Base-by-base conservation (phyloP, 352 stramenopile genomes). In the Sclerospora graminicola region DNA sequence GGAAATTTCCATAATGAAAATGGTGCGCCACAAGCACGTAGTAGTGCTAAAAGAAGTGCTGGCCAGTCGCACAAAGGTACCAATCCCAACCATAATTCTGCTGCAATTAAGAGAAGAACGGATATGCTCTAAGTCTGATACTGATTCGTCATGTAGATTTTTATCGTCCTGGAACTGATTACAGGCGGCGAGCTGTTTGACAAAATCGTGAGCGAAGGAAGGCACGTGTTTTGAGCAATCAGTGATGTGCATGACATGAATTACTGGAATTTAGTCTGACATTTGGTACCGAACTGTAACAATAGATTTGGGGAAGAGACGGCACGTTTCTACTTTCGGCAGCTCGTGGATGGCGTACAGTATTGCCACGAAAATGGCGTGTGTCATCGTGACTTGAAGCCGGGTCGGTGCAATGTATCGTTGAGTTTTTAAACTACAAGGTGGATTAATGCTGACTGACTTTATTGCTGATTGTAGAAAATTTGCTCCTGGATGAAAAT, bases 1-100 rank as follows among this genome's bases (percentile, higher is more conserved):
- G 63, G 95, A 98, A 75, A 98, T 98, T 53, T 96, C 86, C 8
- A 98, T 98, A 51, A 98, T 98, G 92, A 98, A 97, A 71, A 96
- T 98, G 66, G 87, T 92, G 63, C 78, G 81, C 63, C 78, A 92
- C 63, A 78, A 75, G 51, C 78, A 92, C 60, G 76, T 92, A n/a
- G 81, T 92, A 35, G 81, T 90, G 58, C 73, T 92, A 29, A 82
- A 69, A 26, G 80, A 95, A 48, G 84, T 95, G 51, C 70, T 98
- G 13, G 90, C 91, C 28, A 94, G 74, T 61, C 84, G 88, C 52
- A 97, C 87, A n/a, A 98, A 98, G 55, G 97, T 98, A 41, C 2
- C 50, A n/a, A n/a, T n/a, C n/a, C n/a, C n/a, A n/a, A n/a, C n/a
- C n/a, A n/a, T n/a, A n/a, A n/a, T n/a, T n/a, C n/a, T n/a, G n/a